Evolutionary conservation across 1,139 yeast genomes (phyloP).

Genomic region (Pichia sp.): DNA sequence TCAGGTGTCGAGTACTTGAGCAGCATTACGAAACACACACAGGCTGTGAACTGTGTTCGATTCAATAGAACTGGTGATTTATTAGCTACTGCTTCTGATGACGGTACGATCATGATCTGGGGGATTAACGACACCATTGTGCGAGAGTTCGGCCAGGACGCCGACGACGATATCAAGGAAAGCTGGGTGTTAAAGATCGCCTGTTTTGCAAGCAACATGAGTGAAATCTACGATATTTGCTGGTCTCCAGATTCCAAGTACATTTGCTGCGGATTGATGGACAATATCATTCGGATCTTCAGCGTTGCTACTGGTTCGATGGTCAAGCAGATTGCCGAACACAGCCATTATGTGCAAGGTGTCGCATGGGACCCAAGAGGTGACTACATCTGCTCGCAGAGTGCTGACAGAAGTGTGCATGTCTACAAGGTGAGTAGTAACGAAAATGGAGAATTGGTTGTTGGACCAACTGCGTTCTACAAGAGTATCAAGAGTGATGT

Average conservation of each 20-base stretch:
- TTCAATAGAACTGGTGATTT: slow-evolving; percentile 66
- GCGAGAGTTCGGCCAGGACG: slow-evolving; percentile 56
- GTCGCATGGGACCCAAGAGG: slow-evolving; percentile 92
- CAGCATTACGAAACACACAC: slow-evolving; percentile 84
- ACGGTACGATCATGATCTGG: slow-evolving; percentile 88
- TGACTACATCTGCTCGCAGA: slow-evolving; percentile 77
- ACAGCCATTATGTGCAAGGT: slow-evolving; percentile 91
- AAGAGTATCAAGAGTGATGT: slow-evolving; percentile 47
- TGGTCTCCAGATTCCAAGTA: slow-evolving; percentile 87
- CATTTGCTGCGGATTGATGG: slow-evolving; percentile 90
- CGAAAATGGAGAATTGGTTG: slow-evolving; percentile 29
- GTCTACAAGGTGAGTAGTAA: slow-evolving; percentile 45
- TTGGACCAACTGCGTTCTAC: slow-evolving; percentile 41
- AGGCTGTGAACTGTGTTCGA: slow-evolving; percentile 90
- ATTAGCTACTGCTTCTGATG: slow-evolving; percentile 93
- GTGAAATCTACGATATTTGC: slow-evolving; percentile 85
- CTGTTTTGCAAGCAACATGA: slow-evolving; percentile 52
- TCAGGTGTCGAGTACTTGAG: slow-evolving; percentile 61
- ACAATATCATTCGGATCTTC: slow-evolving; percentile 73
- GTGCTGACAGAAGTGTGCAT: slow-evolving; percentile 83
- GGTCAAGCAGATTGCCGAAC: slow-evolving; percentile 66
- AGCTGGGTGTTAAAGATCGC: slow-evolving; percentile 64
- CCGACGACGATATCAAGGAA: slow-evolving; percentile 61
- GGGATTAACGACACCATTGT: slow-evolving; percentile 50
- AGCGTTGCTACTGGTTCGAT: slow-evolving; percentile 56